Evolutionary conservation across 352 stramenopile genomes (phyloP).

Genomic region (Globisporangium middletonii): DNA sequence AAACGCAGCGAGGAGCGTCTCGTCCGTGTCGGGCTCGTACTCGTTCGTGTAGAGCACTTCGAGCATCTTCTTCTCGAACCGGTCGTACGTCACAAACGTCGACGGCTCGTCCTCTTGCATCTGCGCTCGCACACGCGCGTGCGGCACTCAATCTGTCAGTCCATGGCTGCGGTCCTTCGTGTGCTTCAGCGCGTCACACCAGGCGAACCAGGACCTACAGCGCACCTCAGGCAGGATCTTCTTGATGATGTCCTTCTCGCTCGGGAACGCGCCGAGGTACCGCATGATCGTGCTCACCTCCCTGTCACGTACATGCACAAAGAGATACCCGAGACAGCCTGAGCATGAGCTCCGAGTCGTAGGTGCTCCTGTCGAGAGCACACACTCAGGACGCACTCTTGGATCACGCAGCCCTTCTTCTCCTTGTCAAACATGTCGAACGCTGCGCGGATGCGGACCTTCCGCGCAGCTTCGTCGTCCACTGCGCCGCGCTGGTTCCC

Average conservation of each 20-base stretch:
- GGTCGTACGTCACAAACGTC: constrained; percentile 86
- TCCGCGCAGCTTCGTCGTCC: constrained; percentile 39
- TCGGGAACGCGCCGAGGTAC: constrained; percentile 87
- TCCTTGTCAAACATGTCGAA: constrained; percentile 93
- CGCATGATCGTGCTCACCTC: constrained; percentile 90
- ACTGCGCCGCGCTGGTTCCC: constrained; percentile 25
- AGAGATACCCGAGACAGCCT: too few relatives aligned
- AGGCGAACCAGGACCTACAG: too few relatives aligned
- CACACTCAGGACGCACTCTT: constrained; percentile 44
- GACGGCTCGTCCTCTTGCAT: constrained; percentile 89
- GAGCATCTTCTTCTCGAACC: constrained; percentile 92
- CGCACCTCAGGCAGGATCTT: constrained; percentile 85
- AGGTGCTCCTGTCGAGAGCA: neutral
- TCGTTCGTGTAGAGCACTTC: constrained; percentile 86
- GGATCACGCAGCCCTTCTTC: constrained; percentile 84
- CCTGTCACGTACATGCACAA: constrained; percentile 19
- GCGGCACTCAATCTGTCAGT: too few relatives aligned
- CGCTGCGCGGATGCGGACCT: constrained; percentile 64
- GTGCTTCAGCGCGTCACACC: neutral
- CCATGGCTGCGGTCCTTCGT: neutral
- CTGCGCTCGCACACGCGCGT: constrained; percentile 15
- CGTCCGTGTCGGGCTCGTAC: constrained; percentile 85
- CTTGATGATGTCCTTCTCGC: constrained; percentile 89
- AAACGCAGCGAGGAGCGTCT: constrained; percentile 83
- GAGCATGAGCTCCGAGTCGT: too few relatives aligned